These are phyloP conservation scores for Mucor racemosus DNA, from an alignment of 371 early-diverging fungal genomes.

Conservation along the genomic window DNA sequence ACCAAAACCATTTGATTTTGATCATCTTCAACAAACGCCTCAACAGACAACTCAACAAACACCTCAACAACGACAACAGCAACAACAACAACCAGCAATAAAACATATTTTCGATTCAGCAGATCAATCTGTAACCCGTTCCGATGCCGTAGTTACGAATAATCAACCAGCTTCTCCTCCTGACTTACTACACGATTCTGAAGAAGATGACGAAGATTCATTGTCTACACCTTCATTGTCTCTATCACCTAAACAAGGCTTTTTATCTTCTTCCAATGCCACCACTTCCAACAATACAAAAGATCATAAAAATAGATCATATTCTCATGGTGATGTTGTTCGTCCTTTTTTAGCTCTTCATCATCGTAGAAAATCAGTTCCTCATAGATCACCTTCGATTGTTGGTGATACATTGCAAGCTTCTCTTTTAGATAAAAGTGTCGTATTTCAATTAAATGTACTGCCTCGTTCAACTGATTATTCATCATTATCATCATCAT, in stretches of 20 bases:
- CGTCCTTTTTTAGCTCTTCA: conserved; percentile 2
- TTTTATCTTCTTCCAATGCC: not conserved
- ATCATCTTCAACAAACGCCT: not conserved
- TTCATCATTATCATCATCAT: too few species aligned
- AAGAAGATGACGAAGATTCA: conserved; percentile 25
- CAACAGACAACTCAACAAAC: not conserved
- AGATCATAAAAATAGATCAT: conserved; percentile 10
- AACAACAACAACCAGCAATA: not conserved
- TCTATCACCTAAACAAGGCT: conserved; percentile 22
- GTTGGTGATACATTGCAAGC: not conserved
- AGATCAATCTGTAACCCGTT: conserved; percentile 6
- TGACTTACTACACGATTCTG: conserved; percentile 16
- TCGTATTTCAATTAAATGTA: conserved; percentile 20
- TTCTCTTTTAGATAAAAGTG: conserved; percentile 3
- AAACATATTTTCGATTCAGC: conserved; percentile 1
- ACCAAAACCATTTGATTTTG: not conserved
- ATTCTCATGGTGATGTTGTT: conserved; percentile 3
- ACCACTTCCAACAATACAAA: not conserved
- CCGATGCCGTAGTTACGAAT: not conserved
- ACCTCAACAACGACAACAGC: not conserved
- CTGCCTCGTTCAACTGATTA: not conserved
- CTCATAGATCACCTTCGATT: conserved; percentile 22
- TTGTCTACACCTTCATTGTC: conserved; percentile 22
- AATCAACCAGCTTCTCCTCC: conserved; percentile 14
- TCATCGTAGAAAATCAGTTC: conserved; percentile 14